Conservation (phyloP, 163 green algal species). For the Volvox carteri region DNA sequence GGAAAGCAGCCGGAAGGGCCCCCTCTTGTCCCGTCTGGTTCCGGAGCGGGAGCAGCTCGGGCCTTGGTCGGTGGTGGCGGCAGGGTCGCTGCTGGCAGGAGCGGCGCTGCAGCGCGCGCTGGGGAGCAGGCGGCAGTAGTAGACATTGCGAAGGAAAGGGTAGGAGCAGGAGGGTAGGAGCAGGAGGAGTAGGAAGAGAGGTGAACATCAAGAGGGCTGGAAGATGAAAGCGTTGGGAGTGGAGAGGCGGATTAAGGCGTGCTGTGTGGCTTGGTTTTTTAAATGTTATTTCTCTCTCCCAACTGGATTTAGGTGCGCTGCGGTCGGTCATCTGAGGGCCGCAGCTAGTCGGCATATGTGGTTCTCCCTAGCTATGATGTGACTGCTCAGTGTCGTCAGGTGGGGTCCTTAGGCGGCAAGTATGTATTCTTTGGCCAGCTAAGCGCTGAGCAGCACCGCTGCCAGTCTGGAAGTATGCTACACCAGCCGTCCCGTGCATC, state of each 20-base stretch:
- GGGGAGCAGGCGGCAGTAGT: constrained; percentile 10
- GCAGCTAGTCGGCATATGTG: too few species aligned
- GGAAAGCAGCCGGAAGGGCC: not conserved
- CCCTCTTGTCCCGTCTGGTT: constrained; percentile 24
- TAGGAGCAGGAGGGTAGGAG: not conserved
- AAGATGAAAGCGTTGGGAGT: not conserved
- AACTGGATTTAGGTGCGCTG: too few species aligned
- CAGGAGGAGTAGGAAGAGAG: not conserved
- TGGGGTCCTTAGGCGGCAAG: too few species aligned
- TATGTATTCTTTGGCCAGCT: too few species aligned
- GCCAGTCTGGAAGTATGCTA: too few species aligned
- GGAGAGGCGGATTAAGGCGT: not conserved
- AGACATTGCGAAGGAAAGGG: not conserved
- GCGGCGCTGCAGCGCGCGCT: constrained; percentile 14
- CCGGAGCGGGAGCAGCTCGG: constrained; percentile 1
- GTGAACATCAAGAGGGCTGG: not conserved
- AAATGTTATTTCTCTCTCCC: too few species aligned
- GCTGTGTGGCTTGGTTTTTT: not conserved
- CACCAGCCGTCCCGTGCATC: too few species aligned
- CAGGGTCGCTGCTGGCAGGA: not conserved
- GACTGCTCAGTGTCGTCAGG: too few species aligned
- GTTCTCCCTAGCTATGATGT: too few species aligned
- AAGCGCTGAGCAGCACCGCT: too few species aligned
- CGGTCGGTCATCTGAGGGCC: too few species aligned
- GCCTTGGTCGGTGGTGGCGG: constrained; percentile 11